These are phyloP conservation scores for Ambrosiella xylebori DNA, from an alignment of 2,329 filamentous ascomycete species.

Conservation along the genomic window DNA sequence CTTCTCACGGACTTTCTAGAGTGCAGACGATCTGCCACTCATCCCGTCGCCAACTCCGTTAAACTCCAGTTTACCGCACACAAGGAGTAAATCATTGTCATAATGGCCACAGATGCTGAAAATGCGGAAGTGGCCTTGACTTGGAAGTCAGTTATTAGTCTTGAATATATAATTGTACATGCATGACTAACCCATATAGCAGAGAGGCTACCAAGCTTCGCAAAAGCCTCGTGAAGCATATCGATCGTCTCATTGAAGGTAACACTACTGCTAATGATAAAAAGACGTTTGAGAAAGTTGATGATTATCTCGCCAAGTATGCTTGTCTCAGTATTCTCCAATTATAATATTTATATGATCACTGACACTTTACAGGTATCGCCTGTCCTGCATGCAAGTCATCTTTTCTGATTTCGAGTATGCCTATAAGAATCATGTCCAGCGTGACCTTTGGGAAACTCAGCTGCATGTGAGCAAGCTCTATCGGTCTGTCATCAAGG, in stretches of 20 bases:
- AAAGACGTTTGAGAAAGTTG: slow-evolving; percentile 28
- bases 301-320: slow-evolving; percentile 27
- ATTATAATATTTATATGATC: too few species aligned
- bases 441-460: slow-evolving; percentile 58
- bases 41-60: neutral
- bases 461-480: slow-evolving; percentile 63
- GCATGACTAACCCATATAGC: slow-evolving; percentile 7
- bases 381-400: slow-evolving; percentile 51
- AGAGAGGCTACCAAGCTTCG: slow-evolving; percentile 28
- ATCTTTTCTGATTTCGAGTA: slow-evolving; percentile 57
- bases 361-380: slow-evolving; percentile 20
- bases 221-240: slow-evolving; percentile 26
- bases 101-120: slow-evolving; percentile 11
- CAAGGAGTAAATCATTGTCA: neutral
- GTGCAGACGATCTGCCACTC: neutral
- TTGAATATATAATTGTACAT: neutral
- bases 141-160: slow-evolving; percentile 13
- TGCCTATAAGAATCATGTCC: slow-evolving; percentile 45
- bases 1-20: neutral
- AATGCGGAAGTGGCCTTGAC: slow-evolving; percentile 11
- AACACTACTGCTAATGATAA: slow-evolving; percentile 22
- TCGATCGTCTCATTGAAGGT: slow-evolving; percentile 25
- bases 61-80: neutral
- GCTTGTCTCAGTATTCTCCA: slow-evolving; percentile 13
- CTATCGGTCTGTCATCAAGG: slow-evolving; percentile 29